Percentiles rank a stretch among this genome's conserved stretches.
These are phyloP conservation scores for Eremothecium coryli DNA, from an alignment of 1,139 yeast genomes.

Conservation along the genomic window DNA sequence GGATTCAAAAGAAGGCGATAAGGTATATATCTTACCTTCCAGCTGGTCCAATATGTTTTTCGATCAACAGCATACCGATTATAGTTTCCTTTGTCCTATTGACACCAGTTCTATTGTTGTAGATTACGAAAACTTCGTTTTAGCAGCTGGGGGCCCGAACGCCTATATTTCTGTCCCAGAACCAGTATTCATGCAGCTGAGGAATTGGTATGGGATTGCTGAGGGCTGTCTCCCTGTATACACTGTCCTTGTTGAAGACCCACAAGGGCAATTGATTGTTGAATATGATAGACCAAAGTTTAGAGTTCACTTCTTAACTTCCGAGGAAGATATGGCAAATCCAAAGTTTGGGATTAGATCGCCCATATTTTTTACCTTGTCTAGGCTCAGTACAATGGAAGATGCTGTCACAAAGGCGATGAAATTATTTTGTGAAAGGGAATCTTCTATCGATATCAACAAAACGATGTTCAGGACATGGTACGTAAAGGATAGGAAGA, in stretches of 20 bases:
- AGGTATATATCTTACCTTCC: conserved; percentile 32
- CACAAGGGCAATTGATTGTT: conserved; percentile 35
- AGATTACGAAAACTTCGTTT: conserved; percentile 27
- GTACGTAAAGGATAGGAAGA: conserved; percentile 23
- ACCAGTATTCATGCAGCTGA: conserved; percentile 37
- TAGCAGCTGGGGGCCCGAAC: conserved; percentile 25
- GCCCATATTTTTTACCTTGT: conserved; percentile 17
- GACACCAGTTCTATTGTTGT: conserved; percentile 29
- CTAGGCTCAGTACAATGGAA: conserved; percentile 18
- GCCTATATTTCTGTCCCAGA: conserved; percentile 35
- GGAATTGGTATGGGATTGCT: conserved; percentile 46
- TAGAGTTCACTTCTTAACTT: conserved; percentile 41
- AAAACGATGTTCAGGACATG: conserved; percentile 26
- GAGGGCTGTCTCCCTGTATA: conserved; percentile 38
- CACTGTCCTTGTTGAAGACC: conserved; percentile 38
- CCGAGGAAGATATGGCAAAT: conserved; percentile 18
- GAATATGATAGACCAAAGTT: conserved; percentile 49
- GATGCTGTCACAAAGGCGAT: conserved; percentile 21
- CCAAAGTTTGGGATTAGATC: conserved; percentile 14
- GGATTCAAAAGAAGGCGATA: conserved; percentile 28
- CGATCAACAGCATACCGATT: conserved; percentile 17
- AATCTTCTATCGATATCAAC: conserved; percentile 18
- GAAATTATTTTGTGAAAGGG: conserved; percentile 17
- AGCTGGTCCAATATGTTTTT: conserved; percentile 33
- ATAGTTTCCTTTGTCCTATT: conserved; percentile 30